Base-by-base conservation (phyloP, 345 rosid genomes). In the Turnera subulata region DNA sequence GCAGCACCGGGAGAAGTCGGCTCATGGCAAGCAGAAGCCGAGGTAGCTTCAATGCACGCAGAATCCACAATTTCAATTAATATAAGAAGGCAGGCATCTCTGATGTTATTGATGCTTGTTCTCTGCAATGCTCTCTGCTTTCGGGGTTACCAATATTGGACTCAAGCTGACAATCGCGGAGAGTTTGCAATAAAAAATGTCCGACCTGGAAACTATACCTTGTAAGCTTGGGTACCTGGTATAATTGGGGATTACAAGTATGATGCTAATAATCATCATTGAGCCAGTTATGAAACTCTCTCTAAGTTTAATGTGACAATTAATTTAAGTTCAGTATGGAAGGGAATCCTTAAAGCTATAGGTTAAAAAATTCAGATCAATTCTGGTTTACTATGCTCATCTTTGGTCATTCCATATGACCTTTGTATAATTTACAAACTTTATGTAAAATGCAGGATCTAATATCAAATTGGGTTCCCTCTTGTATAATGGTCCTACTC, bases 101-200 rank as follows among this genome's bases (percentile, higher is more conserved):
- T 26, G 38, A 8, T 7, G 3, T 29, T n/a, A n/a, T n/a, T 26
- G 19, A 5, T 19, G 5, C 39, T 51, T 8, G 50, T 19, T 20
- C 9, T 29, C 14, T 32, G 11, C 18, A n/a, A 65, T 25, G n/a
- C 13, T 12, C 15, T 2, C 1, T 43, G 1, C 1, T 61, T 68
- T 16, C 65, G 89, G 99, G 99, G 86, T 43, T 89, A 93, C 71
- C 97, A 89, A 46, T 93, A 86, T 53, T 93, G 99, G 99, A 78
- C 80, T 49, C 63, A 53, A 69, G 74, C 96, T 1, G 75, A 81
- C 68, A 50, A 38, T 24, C 22, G 13, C 12, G 99, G 97, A 4
- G 23, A 53, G 66, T 93, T 93, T 64, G 10, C 23, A 6, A 82
- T 89, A 14, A 37, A 75, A 23, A 80, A 93, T 50, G 75, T 83